Evolutionary conservation across 768 basidiomycete species (phyloP), one percentile per base, ranked within the genome.

Genomic region (Candolleomyces efflorescens): DNA sequence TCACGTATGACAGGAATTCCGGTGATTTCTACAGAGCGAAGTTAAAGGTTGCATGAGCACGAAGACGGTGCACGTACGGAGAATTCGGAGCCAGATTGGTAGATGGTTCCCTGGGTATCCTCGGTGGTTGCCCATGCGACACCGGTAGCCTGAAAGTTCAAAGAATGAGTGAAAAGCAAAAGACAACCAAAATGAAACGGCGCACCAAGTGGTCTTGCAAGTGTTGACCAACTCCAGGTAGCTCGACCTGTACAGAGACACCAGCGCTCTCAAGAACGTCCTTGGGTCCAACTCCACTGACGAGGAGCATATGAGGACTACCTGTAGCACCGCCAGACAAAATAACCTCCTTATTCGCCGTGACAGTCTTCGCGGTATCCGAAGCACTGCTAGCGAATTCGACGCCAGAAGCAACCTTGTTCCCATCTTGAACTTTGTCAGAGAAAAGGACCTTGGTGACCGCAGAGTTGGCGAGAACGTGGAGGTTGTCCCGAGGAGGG

Each of bases 181-280:
- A n/a, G n/a, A n/a, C n/a, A n/a, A n/a, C n/a, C n/a, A 20, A 22
- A 15, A 52, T 48, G 17, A 27, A 24, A 38, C 20, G 15, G 54
- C 69, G 36, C 57, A 71, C 74, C 54, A 77, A 56, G 61, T 77
- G 75, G 64, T 86, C 84, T 61, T 81, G 76, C 41, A 85, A 67
- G 68, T 85, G 81, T 59, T 82, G 79, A 1, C 85, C 85, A 46
- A 87, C 84, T 50, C 83, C 85, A 5, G 83, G 81, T 3, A 85
- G 75, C 41, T 79, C 77, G 39, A 77, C 62, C 24, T 73, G 68
- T 11, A 82, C 74, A 13, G 69, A 53, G 32, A 87, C 75, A 13
- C 75, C 77, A 10, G 74, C 79, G 6, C 70, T 69, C 20, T 72
- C 62, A 44, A 87, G 70, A 1, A 84, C 76, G 54, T 83, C 80